These are phyloP conservation scores for Allomyces javanicus DNA, from an alignment of 192 early-diverging fungal species.

Conservation along the genomic window DNA sequence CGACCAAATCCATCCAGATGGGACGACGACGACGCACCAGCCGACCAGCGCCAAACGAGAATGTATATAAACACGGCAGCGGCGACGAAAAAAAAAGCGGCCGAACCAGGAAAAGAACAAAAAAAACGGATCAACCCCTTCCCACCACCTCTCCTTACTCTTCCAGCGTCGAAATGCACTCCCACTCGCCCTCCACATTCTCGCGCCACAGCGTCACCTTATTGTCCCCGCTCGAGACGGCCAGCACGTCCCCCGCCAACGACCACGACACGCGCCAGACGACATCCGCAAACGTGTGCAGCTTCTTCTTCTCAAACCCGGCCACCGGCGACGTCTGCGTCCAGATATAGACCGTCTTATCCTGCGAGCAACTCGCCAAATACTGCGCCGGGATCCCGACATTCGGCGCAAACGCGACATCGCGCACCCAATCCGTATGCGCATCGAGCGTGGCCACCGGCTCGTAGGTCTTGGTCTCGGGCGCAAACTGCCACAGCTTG, in stretches of 20 bases:
- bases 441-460: constrained; percentile 64
- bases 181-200: constrained; percentile 77
- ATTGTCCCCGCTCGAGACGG: constrained; percentile 92
- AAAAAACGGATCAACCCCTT: too few relatives aligned
- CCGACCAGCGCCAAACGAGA: too few relatives aligned
- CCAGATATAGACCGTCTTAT: constrained; percentile 92
- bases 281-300: constrained; percentile 80
- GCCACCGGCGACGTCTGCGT: constrained; percentile 50
- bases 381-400: constrained; percentile 75
- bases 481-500: constrained; percentile 73
- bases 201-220: constrained; percentile 95
- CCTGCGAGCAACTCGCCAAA: constrained; percentile 91
- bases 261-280: constrained; percentile 99
- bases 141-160: not conserved
- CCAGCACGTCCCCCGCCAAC: constrained; percentile 79
- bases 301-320: constrained; percentile 53
- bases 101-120: too few relatives aligned
- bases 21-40: too few relatives aligned
- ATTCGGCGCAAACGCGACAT: constrained; percentile 91
- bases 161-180: constrained; percentile 55
- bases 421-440: constrained; percentile 94
- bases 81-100: too few relatives aligned
- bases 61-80: too few relatives aligned
- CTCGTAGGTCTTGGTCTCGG: constrained; percentile 61
- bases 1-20: too few relatives aligned